A percentile compares a stretch with the other conserved stretches of the same genome.
Conservation (phyloP, 2,329 filamentous ascomycete species). For the Colletotrichum incanum region DNA sequence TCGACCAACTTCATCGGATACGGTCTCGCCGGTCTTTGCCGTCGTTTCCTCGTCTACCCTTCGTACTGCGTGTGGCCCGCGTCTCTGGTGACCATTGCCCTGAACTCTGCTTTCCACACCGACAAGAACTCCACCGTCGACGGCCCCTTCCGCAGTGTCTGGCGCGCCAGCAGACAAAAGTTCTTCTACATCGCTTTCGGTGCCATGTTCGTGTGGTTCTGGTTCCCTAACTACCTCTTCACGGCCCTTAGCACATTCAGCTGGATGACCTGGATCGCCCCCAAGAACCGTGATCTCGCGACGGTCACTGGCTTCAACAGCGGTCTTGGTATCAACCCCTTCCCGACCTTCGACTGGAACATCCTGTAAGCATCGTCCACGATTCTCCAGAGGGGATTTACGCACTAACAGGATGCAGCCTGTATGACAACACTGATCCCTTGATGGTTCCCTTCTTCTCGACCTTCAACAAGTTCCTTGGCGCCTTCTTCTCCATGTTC, state of each 20-base stretch:
- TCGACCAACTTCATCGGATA: slow-evolving; percentile 65
- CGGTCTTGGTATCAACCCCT: slow-evolving; percentile 51
- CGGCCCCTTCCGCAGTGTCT: slow-evolving; percentile 53
- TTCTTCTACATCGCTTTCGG: slow-evolving; percentile 59
- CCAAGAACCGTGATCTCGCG: slow-evolving; percentile 51
- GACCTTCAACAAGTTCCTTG: slow-evolving; percentile 74
- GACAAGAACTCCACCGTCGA: slow-evolving; percentile 50
- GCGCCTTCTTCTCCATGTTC: slow-evolving; percentile 69
- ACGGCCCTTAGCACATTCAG: slow-evolving; percentile 59
- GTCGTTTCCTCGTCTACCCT: slow-evolving; percentile 63
- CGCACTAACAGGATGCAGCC: slow-evolving; percentile 16
- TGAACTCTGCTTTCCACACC: slow-evolving; percentile 60
- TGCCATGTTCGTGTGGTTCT: slow-evolving; percentile 65
- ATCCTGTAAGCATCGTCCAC: slow-evolving; percentile 32
- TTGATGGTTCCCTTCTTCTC: slow-evolving; percentile 69
- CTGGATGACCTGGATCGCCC: slow-evolving; percentile 65
- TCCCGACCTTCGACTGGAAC: slow-evolving; percentile 53
- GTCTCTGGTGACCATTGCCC: slow-evolving; percentile 60
- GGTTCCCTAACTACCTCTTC: slow-evolving; percentile 65
- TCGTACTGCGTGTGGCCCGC: slow-evolving; percentile 64
- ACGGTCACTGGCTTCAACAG: slow-evolving; percentile 50
- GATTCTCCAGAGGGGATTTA: no score
- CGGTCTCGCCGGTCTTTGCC: slow-evolving; percentile 59
- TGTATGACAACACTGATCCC: slow-evolving; percentile 52
- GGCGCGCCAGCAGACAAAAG: slow-evolving; percentile 55